phyloP scores from a whole-genome alignment of 768 basidiomycete species.

The Rhodotorula toruloides region DNA sequence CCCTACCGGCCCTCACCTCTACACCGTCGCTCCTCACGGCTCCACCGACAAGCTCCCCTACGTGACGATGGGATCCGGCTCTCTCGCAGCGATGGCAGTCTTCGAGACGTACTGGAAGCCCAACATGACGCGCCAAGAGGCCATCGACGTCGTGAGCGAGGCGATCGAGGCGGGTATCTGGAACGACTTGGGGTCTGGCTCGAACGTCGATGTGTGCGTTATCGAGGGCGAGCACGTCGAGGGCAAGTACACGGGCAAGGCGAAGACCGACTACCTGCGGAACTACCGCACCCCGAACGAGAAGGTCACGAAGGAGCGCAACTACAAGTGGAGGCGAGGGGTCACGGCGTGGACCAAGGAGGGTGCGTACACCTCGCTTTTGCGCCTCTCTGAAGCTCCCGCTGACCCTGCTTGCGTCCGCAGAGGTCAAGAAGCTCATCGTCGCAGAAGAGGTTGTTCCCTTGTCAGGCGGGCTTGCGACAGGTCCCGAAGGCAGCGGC shows the following conservation, averaged over 20 bases:
- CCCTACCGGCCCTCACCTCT: slow-evolving; percentile 83
- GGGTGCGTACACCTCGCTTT: neutral
- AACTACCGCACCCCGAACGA: slow-evolving; percentile 90
- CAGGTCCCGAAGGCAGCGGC: slow-evolving; percentile 7
- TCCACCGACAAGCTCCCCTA: slow-evolving; percentile 98
- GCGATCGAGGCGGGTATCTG: slow-evolving; percentile 95
- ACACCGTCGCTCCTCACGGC: slow-evolving; percentile 92
- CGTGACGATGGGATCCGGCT: slow-evolving; percentile 97
- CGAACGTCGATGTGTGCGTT: slow-evolving; percentile 95
- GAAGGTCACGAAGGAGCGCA: slow-evolving; percentile 49
- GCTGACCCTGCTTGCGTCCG: neutral
- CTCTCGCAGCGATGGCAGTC: slow-evolving; percentile 94
- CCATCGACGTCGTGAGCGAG: slow-evolving; percentile 71
- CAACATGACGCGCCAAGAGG: slow-evolving; percentile 77
- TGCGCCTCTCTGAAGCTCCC: neutral
- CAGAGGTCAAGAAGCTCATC: slow-evolving; percentile 36
- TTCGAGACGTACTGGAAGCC: slow-evolving; percentile 83
- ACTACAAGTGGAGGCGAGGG: slow-evolving; percentile 38
- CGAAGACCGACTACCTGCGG: slow-evolving; percentile 82
- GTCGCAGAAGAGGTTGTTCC: slow-evolving; percentile 38
- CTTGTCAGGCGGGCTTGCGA: slow-evolving; percentile 18
- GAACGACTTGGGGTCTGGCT: slow-evolving; percentile 97
- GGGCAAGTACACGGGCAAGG: slow-evolving; percentile 50
- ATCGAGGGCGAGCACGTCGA: slow-evolving; percentile 56
- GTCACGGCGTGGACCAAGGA: neutral